Evolutionary conservation across 164 flowering plant species (phyloP).

Genomic region (Houttuynia cordata): DNA sequence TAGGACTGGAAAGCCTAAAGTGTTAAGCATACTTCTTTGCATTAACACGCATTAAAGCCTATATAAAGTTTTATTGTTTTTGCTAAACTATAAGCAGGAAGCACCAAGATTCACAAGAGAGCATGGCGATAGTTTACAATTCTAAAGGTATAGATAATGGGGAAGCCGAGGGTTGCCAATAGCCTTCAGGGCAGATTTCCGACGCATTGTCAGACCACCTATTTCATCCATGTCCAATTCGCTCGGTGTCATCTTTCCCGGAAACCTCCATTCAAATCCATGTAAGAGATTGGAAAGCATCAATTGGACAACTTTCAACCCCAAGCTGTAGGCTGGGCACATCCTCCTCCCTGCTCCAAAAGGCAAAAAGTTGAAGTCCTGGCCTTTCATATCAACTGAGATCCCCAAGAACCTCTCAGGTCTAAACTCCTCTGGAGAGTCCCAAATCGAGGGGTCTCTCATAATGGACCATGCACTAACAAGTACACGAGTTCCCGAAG

Average conservation of each 20-base stretch:
- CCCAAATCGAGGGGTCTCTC: not conserved
- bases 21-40: no score
- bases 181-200: not conserved
- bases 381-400: not conserved
- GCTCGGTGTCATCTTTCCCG: slow-evolving; percentile 3
- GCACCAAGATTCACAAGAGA: no score
- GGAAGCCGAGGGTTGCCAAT: not conserved
- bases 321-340: slow-evolving; percentile 13
- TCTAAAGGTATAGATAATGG: not conserved
- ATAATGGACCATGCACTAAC: not conserved
- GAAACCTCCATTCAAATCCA: slow-evolving; percentile 15
- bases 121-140: not conserved
- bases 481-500: not conserved
- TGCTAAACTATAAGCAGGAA: no score
- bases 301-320: slow-evolving; percentile 6
- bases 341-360: slow-evolving; percentile 13
- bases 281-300: slow-evolving; percentile 12
- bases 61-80: no score
- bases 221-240: slow-evolving; percentile 8
- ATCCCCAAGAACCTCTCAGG: slow-evolving; percentile 11
- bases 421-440: slow-evolving; percentile 6
- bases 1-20: no score
- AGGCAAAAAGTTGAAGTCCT: slow-evolving; percentile 12
- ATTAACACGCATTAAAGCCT: no score
- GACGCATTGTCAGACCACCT: not conserved